Percentiles rank a stretch among this genome's conserved stretches.
These are phyloP conservation scores for Eimeria acervulina DNA, from an alignment of 169 alveolate genomes.

Conservation along the genomic window DNA sequence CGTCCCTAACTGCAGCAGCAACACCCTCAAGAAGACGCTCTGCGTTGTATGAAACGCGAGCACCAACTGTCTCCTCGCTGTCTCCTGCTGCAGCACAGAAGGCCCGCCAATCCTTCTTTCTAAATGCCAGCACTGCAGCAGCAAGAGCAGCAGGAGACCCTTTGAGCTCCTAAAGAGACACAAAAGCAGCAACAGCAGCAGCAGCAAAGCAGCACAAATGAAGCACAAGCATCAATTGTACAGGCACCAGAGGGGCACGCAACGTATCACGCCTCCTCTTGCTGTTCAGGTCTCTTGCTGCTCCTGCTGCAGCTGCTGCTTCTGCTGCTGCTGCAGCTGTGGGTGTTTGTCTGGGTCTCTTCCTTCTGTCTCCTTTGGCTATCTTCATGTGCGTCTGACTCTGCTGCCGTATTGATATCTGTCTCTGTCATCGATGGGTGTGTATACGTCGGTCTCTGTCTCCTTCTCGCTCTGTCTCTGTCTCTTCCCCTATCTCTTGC, in stretches of 20 bases:
- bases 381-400: too few relatives aligned
- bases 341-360: too few relatives aligned
- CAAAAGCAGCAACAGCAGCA: not conserved
- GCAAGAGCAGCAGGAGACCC: not conserved
- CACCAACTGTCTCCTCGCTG: not conserved
- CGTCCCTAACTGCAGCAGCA: slow-evolving; percentile 41
- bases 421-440: too few relatives aligned
- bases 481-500: too few relatives aligned
- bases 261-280: too few relatives aligned
- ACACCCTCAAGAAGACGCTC: slow-evolving; percentile 51
- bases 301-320: too few relatives aligned
- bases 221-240: too few relatives aligned
- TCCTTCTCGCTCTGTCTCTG: slow-evolving; percentile 9
- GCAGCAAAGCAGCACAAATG: not conserved
- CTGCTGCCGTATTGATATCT: too few relatives aligned
- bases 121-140: not conserved
- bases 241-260: too few relatives aligned
- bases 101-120: slow-evolving; percentile 37
- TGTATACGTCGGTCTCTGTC: not conserved
- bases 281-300: too few relatives aligned
- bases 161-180: not conserved
- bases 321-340: too few relatives aligned
- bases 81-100: slow-evolving; percentile 48
- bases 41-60: not conserved
- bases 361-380: too few relatives aligned